Evolutionary conservation across 2,329 filamentous ascomycete species (phyloP), one percentile per base, ranked within the genome.

Genomic region (Sordariomycetes sp.): DNA sequence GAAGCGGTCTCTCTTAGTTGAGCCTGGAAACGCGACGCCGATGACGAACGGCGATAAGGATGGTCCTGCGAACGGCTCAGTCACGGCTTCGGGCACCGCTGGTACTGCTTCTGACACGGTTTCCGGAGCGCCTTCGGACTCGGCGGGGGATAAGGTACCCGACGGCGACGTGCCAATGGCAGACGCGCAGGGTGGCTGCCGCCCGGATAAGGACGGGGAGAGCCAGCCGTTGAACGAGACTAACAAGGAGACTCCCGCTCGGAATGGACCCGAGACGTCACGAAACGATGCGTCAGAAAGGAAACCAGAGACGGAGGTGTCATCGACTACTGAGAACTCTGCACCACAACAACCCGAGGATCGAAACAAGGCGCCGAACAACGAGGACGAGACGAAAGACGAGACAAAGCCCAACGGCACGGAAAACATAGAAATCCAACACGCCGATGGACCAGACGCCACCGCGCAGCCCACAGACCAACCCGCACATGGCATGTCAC

Each of bases 11-110:
- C 17, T 12, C 2, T 32, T 39, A 22, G 25, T 15, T 8, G 15
- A 39, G 3, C n/a, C 45, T 12, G 20, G 6, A 24, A 22, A 17
- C 55, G 39, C 55, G n/a, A 4, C 20, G 8, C 42, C 22, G 58
- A n/a, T 58, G 60, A 7, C 55, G 57, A 6, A 55, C 50, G 25
- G 58, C 57, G 2, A 35, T 59, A 10, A 69, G 67, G 36, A 60
- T 55, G 35, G 53, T 56, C 10, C 36, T 25, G 50, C 36, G 17
- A 52, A 42, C 36, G 48, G 39, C 48, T 34, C 34, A 10, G 28
- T 32, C 28, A 32, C 28, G 4, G 28, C 28, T 32, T 32, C 28
- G 3, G 28, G 28, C 28, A 32, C 28, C 28, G 28, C 28, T 32
- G 28, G 28, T 32, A 32, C 28, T 8, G 28, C 28, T 32, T 39